Base-by-base conservation (phyloP, 495 filamentous ascomycete genomes). In the Penicillium parvum region DNA sequence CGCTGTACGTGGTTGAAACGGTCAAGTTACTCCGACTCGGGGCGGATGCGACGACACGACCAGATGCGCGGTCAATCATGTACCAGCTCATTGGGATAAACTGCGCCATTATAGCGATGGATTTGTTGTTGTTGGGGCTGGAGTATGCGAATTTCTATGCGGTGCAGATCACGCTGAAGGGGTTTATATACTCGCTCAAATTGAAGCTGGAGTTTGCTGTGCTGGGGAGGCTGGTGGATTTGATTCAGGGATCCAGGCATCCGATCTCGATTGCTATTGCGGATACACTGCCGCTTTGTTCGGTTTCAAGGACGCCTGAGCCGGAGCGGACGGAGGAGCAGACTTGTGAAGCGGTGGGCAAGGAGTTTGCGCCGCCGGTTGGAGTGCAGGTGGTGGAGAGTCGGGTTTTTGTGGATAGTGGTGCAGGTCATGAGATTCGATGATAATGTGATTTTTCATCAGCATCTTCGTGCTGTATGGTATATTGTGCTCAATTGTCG, bases 201-300 rank as follows among this genome's bases (percentile, higher is more conserved):
- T 61, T 84, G 25, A 83, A 82, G 55, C 63, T 81, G 10, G 81
- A 84, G 55, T 78, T 80, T 41, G 73, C 71, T 9, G 75, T 84
- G 32, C 68, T 83, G 20, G 77, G 79, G 37, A 69, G 70, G 11
- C 57, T 81, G 45, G 60, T 70, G 17, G 57, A 68, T 43, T 49
- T 71, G 8, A 63, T 69, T 6, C 63, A 69, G 29, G 55, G 60
- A 1, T 60, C 58, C 8, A 41, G 60, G 27, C 58, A 55, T 25
- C 53, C 63, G 6, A 45, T 52, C 19, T 55, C 57, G 3, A 23
- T 66, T 17, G 51, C 50, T 5, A 51, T 63, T 32, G 55, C 57
- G 1, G 50, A 61, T 49, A 61, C 54, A 3, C 19, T 68, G 10
- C 53, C 53, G 26, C 45, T 66, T 26, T 49, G 47, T 18, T 58